A percentile compares a stretch with the other conserved stretches of the same genome.
Evolutionary conservation across 140 eudicot genomes (phyloP).

Genomic region (Bidens hawaiensis): DNA sequence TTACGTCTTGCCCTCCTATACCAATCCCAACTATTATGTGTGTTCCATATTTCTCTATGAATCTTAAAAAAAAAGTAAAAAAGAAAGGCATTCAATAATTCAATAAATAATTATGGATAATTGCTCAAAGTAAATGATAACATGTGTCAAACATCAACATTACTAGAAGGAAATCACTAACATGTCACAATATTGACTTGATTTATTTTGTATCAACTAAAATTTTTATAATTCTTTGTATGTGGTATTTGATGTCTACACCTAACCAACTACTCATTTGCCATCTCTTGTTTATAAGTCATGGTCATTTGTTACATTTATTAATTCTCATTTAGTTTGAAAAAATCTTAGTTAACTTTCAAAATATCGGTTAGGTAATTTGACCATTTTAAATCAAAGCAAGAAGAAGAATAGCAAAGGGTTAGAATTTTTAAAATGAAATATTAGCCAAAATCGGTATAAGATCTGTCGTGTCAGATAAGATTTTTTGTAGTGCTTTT

Average conservation of each 20-base stretch:
- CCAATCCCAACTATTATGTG: slow-evolving; percentile 86
- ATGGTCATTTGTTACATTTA: not conserved
- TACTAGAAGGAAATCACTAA: not conserved
- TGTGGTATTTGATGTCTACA: slow-evolving; percentile 15
- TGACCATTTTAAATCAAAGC: not conserved
- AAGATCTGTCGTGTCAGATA: no score
- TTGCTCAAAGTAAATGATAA: not conserved
- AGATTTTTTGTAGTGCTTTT: no score
- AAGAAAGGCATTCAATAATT: not conserved
- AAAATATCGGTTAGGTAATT: not conserved
- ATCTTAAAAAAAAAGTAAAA: slow-evolving; percentile 43
- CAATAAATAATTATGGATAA: not conserved
- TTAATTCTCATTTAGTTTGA: not conserved
- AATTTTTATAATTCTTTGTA: not conserved
- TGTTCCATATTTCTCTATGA: slow-evolving; percentile 92
- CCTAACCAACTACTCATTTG: slow-evolving; percentile 21
- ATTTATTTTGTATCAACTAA: not conserved
- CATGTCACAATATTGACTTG: slow-evolving; percentile 20
- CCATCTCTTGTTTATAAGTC: not conserved
- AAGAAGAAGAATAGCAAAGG: not conserved
- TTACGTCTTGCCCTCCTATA: slow-evolving; percentile 86
- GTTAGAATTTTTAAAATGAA: no score
- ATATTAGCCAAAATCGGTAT: no score
- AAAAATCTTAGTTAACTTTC: not conserved
- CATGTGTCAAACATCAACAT: slow-evolving; percentile 11